Percentiles rank a stretch among this genome's conserved stretches.
phyloP scores from a whole-genome alignment of 306 rosid species.

The Senna tora region DNA sequence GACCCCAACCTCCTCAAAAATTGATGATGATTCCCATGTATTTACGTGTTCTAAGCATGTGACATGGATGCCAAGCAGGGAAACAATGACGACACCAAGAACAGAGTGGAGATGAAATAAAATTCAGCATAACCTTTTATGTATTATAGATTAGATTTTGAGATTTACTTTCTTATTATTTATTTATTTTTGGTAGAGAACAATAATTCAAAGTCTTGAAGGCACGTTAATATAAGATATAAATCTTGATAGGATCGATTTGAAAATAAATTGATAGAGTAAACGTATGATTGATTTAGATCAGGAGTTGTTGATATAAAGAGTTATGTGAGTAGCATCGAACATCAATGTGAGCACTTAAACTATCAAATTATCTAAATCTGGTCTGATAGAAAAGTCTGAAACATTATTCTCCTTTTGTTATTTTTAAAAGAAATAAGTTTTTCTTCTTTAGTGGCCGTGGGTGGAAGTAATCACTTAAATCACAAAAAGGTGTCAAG shows the following conservation, averaged over 20 bases:
- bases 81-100: background rate
- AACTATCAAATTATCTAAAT: background rate
- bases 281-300: background rate
- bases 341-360: background rate
- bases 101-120: background rate
- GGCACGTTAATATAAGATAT: background rate
- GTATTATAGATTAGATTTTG: no score
- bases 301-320: background rate
- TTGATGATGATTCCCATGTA: constrained; percentile 3
- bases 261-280: background rate
- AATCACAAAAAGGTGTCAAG: background rate
- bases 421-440: background rate
- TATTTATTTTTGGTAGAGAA: no score
- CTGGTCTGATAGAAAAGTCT: background rate
- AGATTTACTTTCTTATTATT: no score
- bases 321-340: background rate
- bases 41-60: background rate
- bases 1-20: background rate
- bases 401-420: background rate
- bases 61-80: background rate
- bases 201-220: no score
- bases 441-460: no score
- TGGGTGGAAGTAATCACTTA: background rate
- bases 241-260: background rate
- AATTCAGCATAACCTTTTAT: background rate